These are phyloP conservation scores for Avena sativa DNA, from an alignment of 176 grass and related monocot genomes.

Conservation along the genomic window DNA sequence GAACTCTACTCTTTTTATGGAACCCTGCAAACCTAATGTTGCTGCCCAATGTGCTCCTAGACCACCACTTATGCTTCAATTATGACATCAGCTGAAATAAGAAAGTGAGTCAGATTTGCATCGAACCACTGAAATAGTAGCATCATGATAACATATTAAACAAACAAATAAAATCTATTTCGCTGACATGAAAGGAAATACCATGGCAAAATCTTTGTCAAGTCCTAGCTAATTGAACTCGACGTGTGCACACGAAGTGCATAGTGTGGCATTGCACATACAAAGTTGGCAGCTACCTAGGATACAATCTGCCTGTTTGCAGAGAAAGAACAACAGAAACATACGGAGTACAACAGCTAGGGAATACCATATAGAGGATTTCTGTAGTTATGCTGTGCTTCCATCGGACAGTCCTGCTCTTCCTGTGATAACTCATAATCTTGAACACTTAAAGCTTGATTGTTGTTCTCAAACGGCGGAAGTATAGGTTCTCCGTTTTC, in stretches of 20 bases:
- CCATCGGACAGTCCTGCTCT: conserved; percentile 54
- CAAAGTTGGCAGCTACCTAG: neutral
- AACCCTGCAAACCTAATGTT: conserved; percentile 28
- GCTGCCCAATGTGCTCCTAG: conserved; percentile 16
- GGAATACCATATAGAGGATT: conserved; percentile 51
- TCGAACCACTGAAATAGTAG: neutral
- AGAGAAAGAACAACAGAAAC: neutral
- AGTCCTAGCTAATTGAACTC: neutral
- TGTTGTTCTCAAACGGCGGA: conserved; percentile 16
- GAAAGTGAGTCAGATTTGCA: neutral
- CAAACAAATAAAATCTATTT: neutral
- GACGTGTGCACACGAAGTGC: neutral
- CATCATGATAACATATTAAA: neutral
- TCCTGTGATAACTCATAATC: conserved; percentile 44
- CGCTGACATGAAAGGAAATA: neutral
- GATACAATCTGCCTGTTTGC: neutral
- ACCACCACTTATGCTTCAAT: conserved; percentile 45
- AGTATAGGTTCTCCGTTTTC: conserved; percentile 25
- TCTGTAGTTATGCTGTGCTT: conserved; percentile 44
- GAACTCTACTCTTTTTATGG: neutral
- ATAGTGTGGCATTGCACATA: conserved; percentile 25
- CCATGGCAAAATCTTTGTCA: neutral
- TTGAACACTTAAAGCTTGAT: conserved; percentile 43
- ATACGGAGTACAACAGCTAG: neutral
- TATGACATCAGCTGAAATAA: conserved; percentile 55